Base-by-base conservation (phyloP, 768 basidiomycete species). In the Termitomyces sp. region DNA sequence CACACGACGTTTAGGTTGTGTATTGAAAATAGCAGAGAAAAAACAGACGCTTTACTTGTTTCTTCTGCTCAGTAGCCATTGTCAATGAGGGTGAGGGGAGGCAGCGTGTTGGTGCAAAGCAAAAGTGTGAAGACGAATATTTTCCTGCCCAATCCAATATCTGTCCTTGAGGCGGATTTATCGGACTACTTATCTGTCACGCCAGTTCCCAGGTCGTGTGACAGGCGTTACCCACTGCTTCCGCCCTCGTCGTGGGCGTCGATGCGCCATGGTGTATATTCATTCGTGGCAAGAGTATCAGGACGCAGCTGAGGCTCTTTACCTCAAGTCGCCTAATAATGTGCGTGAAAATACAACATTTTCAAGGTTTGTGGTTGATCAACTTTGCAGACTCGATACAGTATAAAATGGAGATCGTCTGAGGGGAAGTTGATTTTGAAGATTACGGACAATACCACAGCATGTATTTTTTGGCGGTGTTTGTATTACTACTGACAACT, bases 401-500 rank as follows among this genome's bases (percentile, higher is more conserved):
- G 84, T 72, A 85, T 96, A 68, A 96, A 97, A 80, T 98, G 95
- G 91, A 86, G 82, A 67, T 79, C 88, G 33, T 84, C 85, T 5
- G 87, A 93, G 67, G 92, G 92, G 20, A 88, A 91, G 68, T 84
- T 98, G 20, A 89, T 96, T 50, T 79, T 98, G 62, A 97, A 96
- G 77, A 87, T 98, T 68, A 98, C 96, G 1, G 92, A 98, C 75
- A 84, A 97, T 71, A 82, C 80, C 38, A 89, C 87, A 68, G 96
- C 96, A 70, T 66, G 91, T 80, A 41, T 30, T 60, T 9, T 36
- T 43, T 14, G 18, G 33, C 14, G 1, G 12, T 54, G 33, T 20
- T n/a, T 26, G 52, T 23, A 38, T 43, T 38, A 20, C 44, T 32
- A 47, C 28, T 41, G 38, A 40, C 47, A 14, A 23, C 18, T 56